Evolutionary conservation across 148 eudicot genomes (phyloP), one percentile per base, ranked within the genome.

Genomic region (Camellia lanceoleosa): DNA sequence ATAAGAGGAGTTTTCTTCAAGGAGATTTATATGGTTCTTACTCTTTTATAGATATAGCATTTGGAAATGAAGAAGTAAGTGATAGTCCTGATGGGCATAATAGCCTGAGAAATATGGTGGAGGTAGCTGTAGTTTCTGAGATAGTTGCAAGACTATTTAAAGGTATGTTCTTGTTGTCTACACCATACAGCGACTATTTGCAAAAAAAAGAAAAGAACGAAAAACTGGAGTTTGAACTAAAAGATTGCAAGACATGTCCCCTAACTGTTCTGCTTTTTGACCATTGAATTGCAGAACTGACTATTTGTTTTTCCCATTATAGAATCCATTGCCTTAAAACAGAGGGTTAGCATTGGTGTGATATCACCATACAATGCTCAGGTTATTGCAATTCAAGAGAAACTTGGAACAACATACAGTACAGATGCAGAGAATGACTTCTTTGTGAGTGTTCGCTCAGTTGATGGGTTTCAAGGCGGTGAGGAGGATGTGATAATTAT

Each of bases 21-120:
- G 87, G 83, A 42, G 11, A 56, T 8, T 78, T 86, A 58, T 87
- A 78, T 67, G 87, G 89, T 1, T 70, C 89, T 2, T 89, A 89
- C 79, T 86, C 90, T 59, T 89, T 89, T 76, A 89, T 89, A 3
- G 60, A 87, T 73, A 77, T 89, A 60, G 11, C 80, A 12, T 9
- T 46, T 63, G 89, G 89, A 52, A 78, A 76, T 30, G 90, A 87
- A 77, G 82, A 79, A 0, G 20, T 61, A 4, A 80, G 47, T 79
- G 65, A 79, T n/a, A 67, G 83, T 7, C 81, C 38, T 30, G 38
- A 30, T 30, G 38, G 38, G 0, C 38, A 30, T 30, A 30, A 83
- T 54, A 91, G 92, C 80, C 20, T 15, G 41, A 82, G 61, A 69
- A 91, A 91, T 56, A 74, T 74, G 69, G 86, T 76, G 11, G 94